These are phyloP conservation scores for Volvox reticuliferus DNA, from an alignment of 139 green algal species.

Conservation along the genomic window DNA sequence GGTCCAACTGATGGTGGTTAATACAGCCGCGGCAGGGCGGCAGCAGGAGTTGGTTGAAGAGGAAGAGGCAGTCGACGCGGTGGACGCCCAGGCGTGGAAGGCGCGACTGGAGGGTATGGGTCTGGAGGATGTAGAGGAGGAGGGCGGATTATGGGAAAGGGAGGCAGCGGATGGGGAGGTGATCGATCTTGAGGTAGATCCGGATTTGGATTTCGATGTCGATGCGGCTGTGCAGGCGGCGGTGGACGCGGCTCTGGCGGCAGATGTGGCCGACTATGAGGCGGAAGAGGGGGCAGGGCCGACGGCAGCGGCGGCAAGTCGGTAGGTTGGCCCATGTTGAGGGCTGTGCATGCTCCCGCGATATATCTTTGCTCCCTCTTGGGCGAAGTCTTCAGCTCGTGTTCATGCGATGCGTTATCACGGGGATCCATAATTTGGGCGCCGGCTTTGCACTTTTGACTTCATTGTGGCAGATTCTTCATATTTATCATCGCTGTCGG, in stretches of 20 bases:
- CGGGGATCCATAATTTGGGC: too few relatives aligned
- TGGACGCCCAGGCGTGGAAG: neutral
- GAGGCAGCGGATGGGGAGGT: neutral
- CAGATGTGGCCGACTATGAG: neutral
- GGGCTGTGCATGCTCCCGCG: too few relatives aligned
- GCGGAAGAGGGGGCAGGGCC: neutral
- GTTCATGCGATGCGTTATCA: too few relatives aligned
- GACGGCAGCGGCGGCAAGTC: neutral
- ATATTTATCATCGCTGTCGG: too few relatives aligned
- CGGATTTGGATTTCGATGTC: neutral
- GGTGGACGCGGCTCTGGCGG: neutral
- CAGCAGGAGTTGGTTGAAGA: neutral
- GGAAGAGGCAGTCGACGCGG: neutral
- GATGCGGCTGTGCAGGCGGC: conserved; percentile 11
- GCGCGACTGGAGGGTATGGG: neutral
- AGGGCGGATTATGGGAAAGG: neutral
- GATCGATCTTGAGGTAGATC: neutral
- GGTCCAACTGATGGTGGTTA: neutral
- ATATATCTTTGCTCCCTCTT: too few relatives aligned
- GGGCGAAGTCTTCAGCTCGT: too few relatives aligned
- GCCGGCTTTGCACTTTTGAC: too few relatives aligned
- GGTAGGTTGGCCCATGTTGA: too few relatives aligned
- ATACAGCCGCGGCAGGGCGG: neutral
- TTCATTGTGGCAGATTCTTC: too few relatives aligned
- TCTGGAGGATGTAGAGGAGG: conserved; percentile 4